Base-by-base conservation (phyloP, 805 yeast species). In the Schwanniomyces pseudopolymorphus region DNA sequence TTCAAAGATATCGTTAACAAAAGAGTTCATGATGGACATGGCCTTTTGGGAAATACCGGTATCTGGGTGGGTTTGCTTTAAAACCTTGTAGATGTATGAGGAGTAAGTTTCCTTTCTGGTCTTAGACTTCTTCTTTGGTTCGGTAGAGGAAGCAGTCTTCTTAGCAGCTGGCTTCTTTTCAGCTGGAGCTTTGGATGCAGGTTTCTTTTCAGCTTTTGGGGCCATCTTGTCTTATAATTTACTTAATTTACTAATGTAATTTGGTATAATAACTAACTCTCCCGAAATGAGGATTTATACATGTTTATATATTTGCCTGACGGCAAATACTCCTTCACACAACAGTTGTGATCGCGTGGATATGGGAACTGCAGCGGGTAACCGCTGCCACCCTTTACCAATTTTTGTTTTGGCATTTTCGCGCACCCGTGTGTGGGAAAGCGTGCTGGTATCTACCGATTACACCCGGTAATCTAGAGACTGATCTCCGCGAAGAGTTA, bases 41-140 rank as follows among this genome's bases (percentile, higher is more conserved):
- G 98, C 96, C 73, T 89, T 88, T 79, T 90, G 96, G 63, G 98
- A 91, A 72, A 92, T 92, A 89, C 97, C 98, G 55, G 98, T 92
- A 75, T 92, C 97, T 75, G 97, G 98, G 78, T 92, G 98, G 54
- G 97, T 91, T 83, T 92, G 97, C 79, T 91, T 91, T 72, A 92
- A 86, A 59, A 91, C 97, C 79, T 92, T 92, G 94, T 91, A 92
- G 72, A 92, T 92, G 79, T 92, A 92, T 54, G 97, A 90, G 57
- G 96, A 89, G 82, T 90, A 92, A 57, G 97, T 89, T 80, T 92
- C 97, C 87, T 89, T 90, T 85, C 97, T 89, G 64, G 91, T 77
- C 86, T 90, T 91, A 60, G 89, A 69, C 81, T 96, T 89, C 87
- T 87, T 91, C 84, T 89, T 90, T 70, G 84, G 74, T 65, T 83